phyloP scores from a whole-genome alignment of 1,284 basidiomycete genomes.

The Malassezia sp. region DNA sequence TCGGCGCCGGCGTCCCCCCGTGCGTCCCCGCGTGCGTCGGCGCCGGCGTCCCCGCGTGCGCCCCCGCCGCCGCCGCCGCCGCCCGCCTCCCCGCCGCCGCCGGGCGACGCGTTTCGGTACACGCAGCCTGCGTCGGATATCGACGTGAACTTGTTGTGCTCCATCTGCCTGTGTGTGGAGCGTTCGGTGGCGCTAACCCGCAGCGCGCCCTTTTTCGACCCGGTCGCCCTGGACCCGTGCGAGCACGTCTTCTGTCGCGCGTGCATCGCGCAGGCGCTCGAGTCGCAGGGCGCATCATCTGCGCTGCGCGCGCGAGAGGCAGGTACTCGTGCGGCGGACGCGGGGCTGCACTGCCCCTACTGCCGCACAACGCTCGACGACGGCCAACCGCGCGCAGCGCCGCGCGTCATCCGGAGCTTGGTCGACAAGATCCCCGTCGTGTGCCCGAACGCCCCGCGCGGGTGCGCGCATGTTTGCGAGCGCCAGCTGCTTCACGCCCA shows the following conservation, averaged over 20 bases:
- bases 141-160: not conserved
- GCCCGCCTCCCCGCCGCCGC: no score
- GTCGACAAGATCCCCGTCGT: not conserved
- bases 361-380: not conserved
- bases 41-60: not conserved
- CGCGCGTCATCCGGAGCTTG: not conserved
- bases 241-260: slow-evolving; percentile 3
- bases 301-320: no score
- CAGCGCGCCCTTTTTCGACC: not conserved
- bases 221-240: not conserved
- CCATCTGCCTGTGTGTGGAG: slow-evolving; percentile 2
- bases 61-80: no score
- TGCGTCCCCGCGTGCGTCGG: not conserved
- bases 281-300: no score
- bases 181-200: not conserved
- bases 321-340: no score
- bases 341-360: not conserved
- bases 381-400: not conserved
- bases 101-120: not conserved
- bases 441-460: not conserved
- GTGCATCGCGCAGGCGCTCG: not conserved
- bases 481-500: not conserved
- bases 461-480: slow-evolving; percentile 2
- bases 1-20: not conserved
- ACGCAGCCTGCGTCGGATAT: not conserved